A percentile compares a stretch with the other conserved stretches of the same genome.
Evolutionary conservation across 2,329 filamentous ascomycete genomes (phyloP).

Genomic region (Phoma sp.): DNA sequence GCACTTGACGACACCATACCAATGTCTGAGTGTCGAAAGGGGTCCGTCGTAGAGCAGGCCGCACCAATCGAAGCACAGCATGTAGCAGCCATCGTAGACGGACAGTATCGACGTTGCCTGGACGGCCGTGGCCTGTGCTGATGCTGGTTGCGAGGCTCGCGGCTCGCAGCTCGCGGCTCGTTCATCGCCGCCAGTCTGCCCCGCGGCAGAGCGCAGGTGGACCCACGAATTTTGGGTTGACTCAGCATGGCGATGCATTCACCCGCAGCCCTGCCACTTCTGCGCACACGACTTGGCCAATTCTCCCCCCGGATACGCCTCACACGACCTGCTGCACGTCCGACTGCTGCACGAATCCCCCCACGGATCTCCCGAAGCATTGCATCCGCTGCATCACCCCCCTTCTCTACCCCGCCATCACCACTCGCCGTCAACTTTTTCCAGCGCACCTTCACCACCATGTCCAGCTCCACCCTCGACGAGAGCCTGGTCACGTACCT

Average conservation of each 20-base stretch:
- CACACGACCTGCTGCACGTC: constrained; percentile 10
- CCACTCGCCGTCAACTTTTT: constrained; percentile 41
- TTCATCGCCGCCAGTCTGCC: constrained; percentile 18
- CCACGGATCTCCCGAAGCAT: constrained; percentile 11
- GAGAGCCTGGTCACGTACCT: constrained; percentile 45
- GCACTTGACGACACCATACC: too few species aligned
- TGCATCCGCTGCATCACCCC: constrained; percentile 22
- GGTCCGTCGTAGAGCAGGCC: too few species aligned
- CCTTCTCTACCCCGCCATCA: constrained; percentile 44
- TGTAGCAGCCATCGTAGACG: too few species aligned
- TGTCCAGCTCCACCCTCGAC: constrained; percentile 47
- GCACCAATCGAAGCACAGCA: too few species aligned
- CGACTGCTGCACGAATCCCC: constrained; percentile 8
- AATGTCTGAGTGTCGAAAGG: too few species aligned
- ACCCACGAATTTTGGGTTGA: constrained; percentile 31
- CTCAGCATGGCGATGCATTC: constrained; percentile 38
- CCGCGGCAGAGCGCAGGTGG: constrained; percentile 9
- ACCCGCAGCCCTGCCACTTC: constrained; percentile 26
- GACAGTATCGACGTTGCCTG: neutral
- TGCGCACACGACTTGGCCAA: constrained; percentile 33
- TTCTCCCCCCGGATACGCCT: constrained; percentile 14
- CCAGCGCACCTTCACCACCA: constrained; percentile 35
- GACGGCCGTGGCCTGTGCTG: constrained; percentile 29
- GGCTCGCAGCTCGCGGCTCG: constrained; percentile 12
- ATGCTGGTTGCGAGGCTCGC: constrained; percentile 12